A percentile compares a stretch with the other conserved stretches of the same genome.
Evolutionary conservation across 495 filamentous ascomycete species (phyloP).

Genomic region (Hypoxylon intermedium): DNA sequence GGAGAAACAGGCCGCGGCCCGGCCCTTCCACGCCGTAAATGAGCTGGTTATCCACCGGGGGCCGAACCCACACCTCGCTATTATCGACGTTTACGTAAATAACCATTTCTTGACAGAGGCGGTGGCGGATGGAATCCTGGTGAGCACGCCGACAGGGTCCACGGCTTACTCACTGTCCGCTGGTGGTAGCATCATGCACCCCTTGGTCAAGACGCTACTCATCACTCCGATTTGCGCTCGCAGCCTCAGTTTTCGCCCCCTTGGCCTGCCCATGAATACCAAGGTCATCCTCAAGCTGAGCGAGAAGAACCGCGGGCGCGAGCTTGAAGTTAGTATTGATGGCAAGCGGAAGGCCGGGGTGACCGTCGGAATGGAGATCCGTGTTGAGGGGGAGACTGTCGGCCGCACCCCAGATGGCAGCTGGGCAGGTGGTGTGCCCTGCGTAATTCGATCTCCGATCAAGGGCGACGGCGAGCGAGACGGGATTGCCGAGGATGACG

Average conservation of each 20-base stretch:
- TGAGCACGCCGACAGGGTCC: constrained; percentile 90
- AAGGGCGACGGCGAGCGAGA: constrained; percentile 46
- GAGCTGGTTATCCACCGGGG: constrained; percentile 94
- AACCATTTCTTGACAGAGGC: constrained; percentile 87
- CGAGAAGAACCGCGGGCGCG: constrained; percentile 80
- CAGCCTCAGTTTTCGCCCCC: constrained; percentile 86
- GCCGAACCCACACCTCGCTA: constrained; percentile 83
- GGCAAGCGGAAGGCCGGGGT: constrained; percentile 78
- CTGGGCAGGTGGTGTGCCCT: constrained; percentile 73
- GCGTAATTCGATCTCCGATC: constrained; percentile 63
- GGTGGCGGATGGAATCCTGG: constrained; percentile 92
- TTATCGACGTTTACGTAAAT: constrained; percentile 86
- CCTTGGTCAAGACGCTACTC: constrained; percentile 82
- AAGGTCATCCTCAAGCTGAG: constrained; percentile 83
- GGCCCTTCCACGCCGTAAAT: constrained; percentile 86
- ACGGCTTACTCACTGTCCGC: constrained; percentile 93
- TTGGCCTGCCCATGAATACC: constrained; percentile 86
- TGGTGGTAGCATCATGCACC: constrained; percentile 95
- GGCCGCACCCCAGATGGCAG: constrained; percentile 56
- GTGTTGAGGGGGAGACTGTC: constrained; percentile 82
- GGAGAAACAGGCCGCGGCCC: constrained; percentile 37
- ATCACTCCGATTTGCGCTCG: constrained; percentile 94
- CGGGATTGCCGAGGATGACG: constrained; percentile 69
- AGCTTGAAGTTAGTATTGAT: constrained; percentile 88
- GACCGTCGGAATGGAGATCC: constrained; percentile 82